Conservation (phyloP, 768 basidiomycete genomes). For the Amanita phalloides region DNA sequence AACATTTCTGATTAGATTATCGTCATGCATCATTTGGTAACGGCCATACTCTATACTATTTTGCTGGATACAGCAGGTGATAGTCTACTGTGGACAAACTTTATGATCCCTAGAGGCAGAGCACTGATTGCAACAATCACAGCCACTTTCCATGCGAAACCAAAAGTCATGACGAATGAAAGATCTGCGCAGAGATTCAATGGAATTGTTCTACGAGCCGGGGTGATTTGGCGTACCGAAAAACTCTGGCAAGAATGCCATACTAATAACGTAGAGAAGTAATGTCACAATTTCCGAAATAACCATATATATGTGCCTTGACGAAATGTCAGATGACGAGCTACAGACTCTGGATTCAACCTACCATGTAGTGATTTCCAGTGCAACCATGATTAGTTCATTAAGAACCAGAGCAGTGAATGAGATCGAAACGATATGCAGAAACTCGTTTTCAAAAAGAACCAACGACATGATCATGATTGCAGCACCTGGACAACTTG, state of each 20-base stretch:
- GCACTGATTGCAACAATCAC: conserved; percentile 93
- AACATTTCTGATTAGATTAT: neutral
- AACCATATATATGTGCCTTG: conserved; percentile 92
- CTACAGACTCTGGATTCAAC: conserved; percentile 8
- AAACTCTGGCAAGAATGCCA: conserved; percentile 91
- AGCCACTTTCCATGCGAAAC: conserved; percentile 91
- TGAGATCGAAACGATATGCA: conserved; percentile 97
- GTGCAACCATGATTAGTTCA: conserved; percentile 96
- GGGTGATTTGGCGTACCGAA: conserved; percentile 59
- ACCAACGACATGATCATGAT: conserved; percentile 98
- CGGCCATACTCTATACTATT: conserved; percentile 37
- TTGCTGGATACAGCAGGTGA: conserved; percentile 94
- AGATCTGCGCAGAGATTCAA: conserved; percentile 48
- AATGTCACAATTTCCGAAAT: conserved; percentile 85
- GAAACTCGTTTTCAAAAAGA: conserved; percentile 93
- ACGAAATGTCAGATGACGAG: neutral
- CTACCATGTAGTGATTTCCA: conserved; percentile 96
- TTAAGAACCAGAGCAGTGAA: conserved; percentile 94
- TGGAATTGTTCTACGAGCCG: neutral
- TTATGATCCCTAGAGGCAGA: conserved; percentile 85
- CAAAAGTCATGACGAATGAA: conserved; percentile 77
- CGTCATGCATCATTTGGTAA: neutral
- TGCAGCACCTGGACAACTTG: conserved; percentile 56
- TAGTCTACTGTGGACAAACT: conserved; percentile 73
- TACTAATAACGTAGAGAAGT: conserved; percentile 80